Percentiles rank a stretch among this genome's conserved stretches.
Conservation (phyloP, 345 rosid genomes). For the Clausena lansium region DNA sequence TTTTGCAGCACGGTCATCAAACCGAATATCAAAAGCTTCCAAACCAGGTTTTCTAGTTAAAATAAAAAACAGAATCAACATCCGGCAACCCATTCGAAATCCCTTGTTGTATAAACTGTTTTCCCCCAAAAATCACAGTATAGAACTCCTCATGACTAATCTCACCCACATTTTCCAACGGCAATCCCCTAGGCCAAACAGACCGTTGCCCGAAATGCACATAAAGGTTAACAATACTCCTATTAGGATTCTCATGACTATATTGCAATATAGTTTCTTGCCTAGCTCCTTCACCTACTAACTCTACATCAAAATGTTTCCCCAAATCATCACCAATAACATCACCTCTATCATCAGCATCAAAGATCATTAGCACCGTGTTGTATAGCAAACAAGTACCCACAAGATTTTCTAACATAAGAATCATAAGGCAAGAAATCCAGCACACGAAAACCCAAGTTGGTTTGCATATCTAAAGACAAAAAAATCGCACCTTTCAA, state of each 20-base stretch:
- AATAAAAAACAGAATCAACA: constrained; percentile 97
- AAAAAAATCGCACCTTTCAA: constrained; percentile 83
- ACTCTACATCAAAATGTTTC: constrained; percentile 87
- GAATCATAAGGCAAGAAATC: constrained; percentile 90
- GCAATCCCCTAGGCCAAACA: constrained; percentile 99
- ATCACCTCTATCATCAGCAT: constrained; percentile 90
- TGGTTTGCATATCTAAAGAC: constrained; percentile 86
- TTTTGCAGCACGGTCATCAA: constrained; percentile 87
- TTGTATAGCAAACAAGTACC: constrained; percentile 93
- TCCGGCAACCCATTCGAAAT: constrained; percentile 93
- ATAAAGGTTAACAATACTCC: constrained; percentile 84
- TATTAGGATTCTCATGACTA: constrained; percentile 74
- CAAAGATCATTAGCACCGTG: constrained; percentile 94
- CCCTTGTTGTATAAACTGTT: constrained; percentile 96
- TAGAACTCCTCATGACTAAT: constrained; percentile 86
- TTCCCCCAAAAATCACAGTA: constrained; percentile 92
- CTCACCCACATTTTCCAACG: constrained; percentile 91
- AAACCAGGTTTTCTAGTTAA: constrained; percentile 75
- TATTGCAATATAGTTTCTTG: constrained; percentile 83
- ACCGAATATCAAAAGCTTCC: constrained; percentile 85
- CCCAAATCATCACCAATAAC: constrained; percentile 83
- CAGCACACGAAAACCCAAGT: constrained; percentile 63
- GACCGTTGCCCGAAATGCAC: constrained; percentile 97
- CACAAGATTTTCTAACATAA: constrained; percentile 80
- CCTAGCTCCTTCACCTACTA: constrained; percentile 80